These are phyloP conservation scores for Emericellopsis atlantica DNA, from an alignment of 2,329 filamentous ascomycete genomes.

Conservation along the genomic window DNA sequence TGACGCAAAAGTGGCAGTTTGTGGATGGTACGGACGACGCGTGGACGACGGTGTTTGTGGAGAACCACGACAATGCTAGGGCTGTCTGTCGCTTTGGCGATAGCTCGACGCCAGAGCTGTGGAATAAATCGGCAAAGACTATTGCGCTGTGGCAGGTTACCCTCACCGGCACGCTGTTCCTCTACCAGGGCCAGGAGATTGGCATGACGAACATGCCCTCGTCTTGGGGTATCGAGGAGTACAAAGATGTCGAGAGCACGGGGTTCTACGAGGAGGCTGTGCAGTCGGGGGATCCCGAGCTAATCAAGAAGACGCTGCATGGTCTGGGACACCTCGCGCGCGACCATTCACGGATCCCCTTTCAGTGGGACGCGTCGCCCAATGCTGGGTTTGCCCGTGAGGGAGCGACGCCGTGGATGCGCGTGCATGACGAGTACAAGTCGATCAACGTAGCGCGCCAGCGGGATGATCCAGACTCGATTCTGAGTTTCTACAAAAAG, in stretches of 20 bases:
- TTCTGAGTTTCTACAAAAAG: constrained; percentile 47
- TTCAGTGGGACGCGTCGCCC: constrained; percentile 34
- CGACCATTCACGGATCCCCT: constrained; percentile 12
- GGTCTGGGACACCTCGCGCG: constrained; percentile 37
- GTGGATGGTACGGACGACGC: constrained; percentile 22
- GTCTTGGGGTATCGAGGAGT: constrained; percentile 26
- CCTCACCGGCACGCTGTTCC: constrained; percentile 29
- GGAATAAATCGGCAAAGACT: constrained; percentile 29
- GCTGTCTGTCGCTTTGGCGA: constrained; percentile 32
- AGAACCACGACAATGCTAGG: constrained; percentile 51
- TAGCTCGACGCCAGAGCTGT: neutral
- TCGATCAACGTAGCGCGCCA: constrained; percentile 9
- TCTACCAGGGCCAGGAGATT: constrained; percentile 40
- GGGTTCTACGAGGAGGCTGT: constrained; percentile 24
- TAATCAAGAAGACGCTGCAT: constrained; percentile 30
- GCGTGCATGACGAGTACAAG: constrained; percentile 9
- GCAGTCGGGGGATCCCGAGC: constrained; percentile 16
- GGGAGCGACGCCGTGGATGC: constrained; percentile 11
- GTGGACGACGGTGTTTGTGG: constrained; percentile 48
- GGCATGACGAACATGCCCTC: constrained; percentile 32
- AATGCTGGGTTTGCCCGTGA: constrained; percentile 29
- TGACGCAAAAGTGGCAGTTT: neutral
- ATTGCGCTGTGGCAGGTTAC: constrained; percentile 25
- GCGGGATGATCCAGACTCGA: constrained; percentile 15
- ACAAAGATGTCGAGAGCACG: constrained; percentile 27